Conservation (phyloP, 139 green algal species). For the Chlorella sp. region DNA sequence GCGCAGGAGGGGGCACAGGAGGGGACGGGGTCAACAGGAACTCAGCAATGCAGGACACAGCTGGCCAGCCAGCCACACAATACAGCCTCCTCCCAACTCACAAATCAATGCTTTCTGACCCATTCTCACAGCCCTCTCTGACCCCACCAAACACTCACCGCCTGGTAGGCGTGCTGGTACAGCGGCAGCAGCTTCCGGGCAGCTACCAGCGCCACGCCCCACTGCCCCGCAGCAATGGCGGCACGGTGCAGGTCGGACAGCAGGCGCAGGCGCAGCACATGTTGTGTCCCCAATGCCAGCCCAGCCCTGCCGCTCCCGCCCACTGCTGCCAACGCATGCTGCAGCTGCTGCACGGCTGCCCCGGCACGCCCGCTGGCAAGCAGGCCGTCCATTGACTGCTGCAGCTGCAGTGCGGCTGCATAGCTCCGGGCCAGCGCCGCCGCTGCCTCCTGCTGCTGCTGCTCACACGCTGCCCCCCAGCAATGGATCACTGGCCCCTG, state of each 20-base stretch:
- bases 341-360: constrained; percentile 15
- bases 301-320: background rate
- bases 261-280: constrained; percentile 55
- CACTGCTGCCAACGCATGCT: constrained; percentile 2
- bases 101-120: too few species aligned
- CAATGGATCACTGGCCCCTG: background rate
- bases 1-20: background rate
- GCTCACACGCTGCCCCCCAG: background rate
- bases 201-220: constrained; percentile 49
- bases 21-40: too few species aligned
- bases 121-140: background rate
- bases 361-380: background rate
- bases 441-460: background rate
- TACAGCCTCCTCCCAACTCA: too few species aligned
- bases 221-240: constrained; percentile 48
- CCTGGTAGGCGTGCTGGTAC: constrained; percentile 63
- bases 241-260: constrained; percentile 49
- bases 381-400: background rate
- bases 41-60: too few species aligned
- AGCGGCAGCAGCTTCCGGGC: constrained; percentile 44
- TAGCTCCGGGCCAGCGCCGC: constrained; percentile 2
- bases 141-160: constrained; percentile 47
- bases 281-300: constrained; percentile 21
- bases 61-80: too few species aligned
- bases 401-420: constrained; percentile 11